Percentiles rank a stretch among this genome's conserved stretches.
Conservation (phyloP, 2,329 filamentous ascomycete genomes). For the Chalaropsis thielavioides region DNA sequence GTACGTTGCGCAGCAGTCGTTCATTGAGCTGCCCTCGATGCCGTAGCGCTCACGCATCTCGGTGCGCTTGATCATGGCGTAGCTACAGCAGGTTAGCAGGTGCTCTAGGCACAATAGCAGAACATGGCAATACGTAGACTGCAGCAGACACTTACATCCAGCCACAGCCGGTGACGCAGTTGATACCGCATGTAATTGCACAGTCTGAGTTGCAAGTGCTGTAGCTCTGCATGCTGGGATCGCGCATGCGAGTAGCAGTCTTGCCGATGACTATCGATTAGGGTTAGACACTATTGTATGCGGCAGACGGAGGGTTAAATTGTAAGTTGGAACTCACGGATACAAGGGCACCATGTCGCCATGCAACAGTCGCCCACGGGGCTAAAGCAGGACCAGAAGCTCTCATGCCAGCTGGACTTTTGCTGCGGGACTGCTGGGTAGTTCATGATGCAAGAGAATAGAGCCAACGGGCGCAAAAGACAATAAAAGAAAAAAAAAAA, state of each 20-base stretch:
- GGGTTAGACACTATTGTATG: not conserved
- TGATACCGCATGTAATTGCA: constrained; percentile 28
- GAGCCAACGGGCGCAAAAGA: not conserved
- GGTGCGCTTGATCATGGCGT: constrained; percentile 37
- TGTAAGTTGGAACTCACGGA: constrained; percentile 26
- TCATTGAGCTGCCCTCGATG: constrained; percentile 34
- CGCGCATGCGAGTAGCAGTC: constrained; percentile 31
- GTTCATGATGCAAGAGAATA: not conserved
- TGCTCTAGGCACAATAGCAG: no score
- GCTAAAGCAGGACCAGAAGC: constrained; percentile 28
- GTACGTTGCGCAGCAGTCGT: constrained; percentile 38
- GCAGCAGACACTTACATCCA: constrained; percentile 27
- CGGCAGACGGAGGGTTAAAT: not conserved
- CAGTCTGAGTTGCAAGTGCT: constrained; percentile 30
- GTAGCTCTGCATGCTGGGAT: constrained; percentile 29
- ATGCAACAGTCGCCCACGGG: constrained; percentile 29
- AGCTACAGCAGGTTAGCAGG: constrained; percentile 22
- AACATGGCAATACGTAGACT: not conserved
- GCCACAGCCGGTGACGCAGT: constrained; percentile 29
- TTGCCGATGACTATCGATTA: constrained; percentile 28
- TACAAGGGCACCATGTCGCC: constrained; percentile 30
- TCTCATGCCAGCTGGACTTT: constrained; percentile 24
- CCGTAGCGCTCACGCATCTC: constrained; percentile 39
- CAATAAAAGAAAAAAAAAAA: not conserved
- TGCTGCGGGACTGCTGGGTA: constrained; percentile 15